These are phyloP conservation scores for Erythrophleum fordii DNA, from an alignment of 306 rosid genomes.

Conservation along the genomic window DNA sequence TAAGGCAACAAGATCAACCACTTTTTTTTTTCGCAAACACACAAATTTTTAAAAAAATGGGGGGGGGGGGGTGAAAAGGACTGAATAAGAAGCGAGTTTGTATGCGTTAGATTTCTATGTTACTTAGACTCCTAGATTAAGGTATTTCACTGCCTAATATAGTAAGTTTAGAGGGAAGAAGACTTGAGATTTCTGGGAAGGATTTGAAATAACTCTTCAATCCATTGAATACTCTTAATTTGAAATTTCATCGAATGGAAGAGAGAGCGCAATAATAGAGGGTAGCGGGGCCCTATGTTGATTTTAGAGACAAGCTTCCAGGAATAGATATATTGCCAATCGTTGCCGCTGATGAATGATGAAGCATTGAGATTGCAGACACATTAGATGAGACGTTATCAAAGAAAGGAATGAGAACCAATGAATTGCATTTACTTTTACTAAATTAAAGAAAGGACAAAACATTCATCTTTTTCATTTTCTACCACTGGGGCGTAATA, in stretches of 20 bases:
- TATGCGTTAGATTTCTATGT: too few species aligned
- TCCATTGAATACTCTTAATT: neutral
- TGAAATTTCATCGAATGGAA: neutral
- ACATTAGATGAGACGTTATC: neutral
- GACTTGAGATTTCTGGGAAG: too few species aligned
- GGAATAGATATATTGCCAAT: neutral
- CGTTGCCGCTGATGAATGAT: neutral
- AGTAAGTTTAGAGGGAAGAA: too few species aligned
- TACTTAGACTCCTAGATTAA: too few species aligned
- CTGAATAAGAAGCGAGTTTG: too few species aligned
- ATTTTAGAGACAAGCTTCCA: neutral
- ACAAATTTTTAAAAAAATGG: too few species aligned
- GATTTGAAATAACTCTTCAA: neutral
- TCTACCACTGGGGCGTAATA: too few species aligned
- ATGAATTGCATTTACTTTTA: neutral
- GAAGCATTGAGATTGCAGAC: neutral
- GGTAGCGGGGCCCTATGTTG: neutral
- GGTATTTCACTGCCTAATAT: too few species aligned
- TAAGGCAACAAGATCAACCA: too few species aligned
- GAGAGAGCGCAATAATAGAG: neutral
- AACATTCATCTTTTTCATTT: too few species aligned
- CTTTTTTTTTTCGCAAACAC: too few species aligned
- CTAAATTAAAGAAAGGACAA: neutral
- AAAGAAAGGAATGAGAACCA: neutral
- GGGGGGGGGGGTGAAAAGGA: too few species aligned